Conservation (phyloP, 768 basidiomycete genomes). For the Phlebiopsis gigantea region DNA sequence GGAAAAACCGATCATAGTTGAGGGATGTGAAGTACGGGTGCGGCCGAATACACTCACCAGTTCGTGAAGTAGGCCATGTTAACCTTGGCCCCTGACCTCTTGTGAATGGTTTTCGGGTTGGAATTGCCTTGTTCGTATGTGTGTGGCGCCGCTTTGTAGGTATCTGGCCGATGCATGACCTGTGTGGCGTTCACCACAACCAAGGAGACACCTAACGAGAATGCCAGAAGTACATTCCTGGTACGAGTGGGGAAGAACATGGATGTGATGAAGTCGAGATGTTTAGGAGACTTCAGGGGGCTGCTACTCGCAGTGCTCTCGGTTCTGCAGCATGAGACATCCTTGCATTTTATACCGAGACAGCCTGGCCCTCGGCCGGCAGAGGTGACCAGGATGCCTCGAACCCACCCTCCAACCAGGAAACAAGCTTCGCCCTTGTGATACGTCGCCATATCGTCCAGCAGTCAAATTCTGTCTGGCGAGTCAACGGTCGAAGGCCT, state of each 20-base stretch:
- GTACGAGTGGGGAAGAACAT: slow-evolving; percentile 14
- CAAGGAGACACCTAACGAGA: slow-evolving; percentile 14
- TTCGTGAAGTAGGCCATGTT: slow-evolving; percentile 51
- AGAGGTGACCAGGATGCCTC: not conserved
- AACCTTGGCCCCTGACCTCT: slow-evolving; percentile 25
- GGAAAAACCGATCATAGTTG: not conserved
- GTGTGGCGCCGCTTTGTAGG: slow-evolving; percentile 37
- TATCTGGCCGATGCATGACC: slow-evolving; percentile 47
- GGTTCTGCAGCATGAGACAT: not conserved
- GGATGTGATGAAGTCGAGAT: not conserved
- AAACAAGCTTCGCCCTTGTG: not conserved
- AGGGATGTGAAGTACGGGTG: not conserved
- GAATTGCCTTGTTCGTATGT: slow-evolving; percentile 28
- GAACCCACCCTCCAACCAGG: no score
- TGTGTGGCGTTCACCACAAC: slow-evolving; percentile 33
- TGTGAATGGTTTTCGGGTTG: slow-evolving; percentile 35
- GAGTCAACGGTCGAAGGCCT: not conserved
- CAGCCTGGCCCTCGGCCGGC: not conserved
- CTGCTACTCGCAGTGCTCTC: slow-evolving; percentile 2
- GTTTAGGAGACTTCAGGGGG: not conserved
- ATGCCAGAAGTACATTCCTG: slow-evolving; percentile 13
- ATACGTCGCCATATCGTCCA: not conserved
- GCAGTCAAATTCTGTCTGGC: not conserved
- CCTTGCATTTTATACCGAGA: not conserved
- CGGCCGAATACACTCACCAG: slow-evolving; percentile 28